phyloP scores from a whole-genome alignment of 2,329 filamentous ascomycete genomes.

The Claviceps humidiphila region DNA sequence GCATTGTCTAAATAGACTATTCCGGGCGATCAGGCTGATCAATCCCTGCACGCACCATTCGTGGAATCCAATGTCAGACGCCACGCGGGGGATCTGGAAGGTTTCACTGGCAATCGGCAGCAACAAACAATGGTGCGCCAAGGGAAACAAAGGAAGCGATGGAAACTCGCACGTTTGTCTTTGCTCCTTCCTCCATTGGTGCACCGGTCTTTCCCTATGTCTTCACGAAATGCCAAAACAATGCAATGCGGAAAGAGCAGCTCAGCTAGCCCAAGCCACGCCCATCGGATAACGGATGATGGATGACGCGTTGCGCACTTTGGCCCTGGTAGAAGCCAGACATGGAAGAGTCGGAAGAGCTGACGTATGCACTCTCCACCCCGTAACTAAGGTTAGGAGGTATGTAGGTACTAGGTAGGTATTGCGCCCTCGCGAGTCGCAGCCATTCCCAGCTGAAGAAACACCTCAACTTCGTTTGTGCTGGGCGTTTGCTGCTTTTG shows the following conservation, averaged over 20 bases:
- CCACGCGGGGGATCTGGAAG: background rate
- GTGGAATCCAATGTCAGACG: background rate
- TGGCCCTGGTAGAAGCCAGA: no score
- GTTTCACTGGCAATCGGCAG: background rate
- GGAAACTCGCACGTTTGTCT: background rate
- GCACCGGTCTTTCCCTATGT: background rate
- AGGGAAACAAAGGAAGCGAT: background rate
- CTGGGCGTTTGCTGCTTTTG: no score
- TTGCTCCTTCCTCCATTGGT: background rate
- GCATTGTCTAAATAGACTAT: background rate
- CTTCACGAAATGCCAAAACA: background rate
- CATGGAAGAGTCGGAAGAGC: no score
- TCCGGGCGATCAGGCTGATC: background rate
- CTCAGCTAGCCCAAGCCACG: no score
- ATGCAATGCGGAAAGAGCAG: background rate
- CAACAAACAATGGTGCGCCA: background rate
- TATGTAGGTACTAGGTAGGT: no score
- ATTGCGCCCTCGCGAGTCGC: no score
- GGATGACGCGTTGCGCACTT: constrained; percentile 1
- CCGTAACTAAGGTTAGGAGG: no score
- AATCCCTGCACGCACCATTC: background rate
- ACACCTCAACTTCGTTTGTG: no score
- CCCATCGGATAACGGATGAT: background rate
- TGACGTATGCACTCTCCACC: no score
- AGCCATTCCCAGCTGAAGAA: no score